Percentiles rank a stretch among this genome's conserved stretches.
Evolutionary conservation across 352 stramenopile genomes (phyloP).

Genomic region (Globisporangium ultimum): DNA sequence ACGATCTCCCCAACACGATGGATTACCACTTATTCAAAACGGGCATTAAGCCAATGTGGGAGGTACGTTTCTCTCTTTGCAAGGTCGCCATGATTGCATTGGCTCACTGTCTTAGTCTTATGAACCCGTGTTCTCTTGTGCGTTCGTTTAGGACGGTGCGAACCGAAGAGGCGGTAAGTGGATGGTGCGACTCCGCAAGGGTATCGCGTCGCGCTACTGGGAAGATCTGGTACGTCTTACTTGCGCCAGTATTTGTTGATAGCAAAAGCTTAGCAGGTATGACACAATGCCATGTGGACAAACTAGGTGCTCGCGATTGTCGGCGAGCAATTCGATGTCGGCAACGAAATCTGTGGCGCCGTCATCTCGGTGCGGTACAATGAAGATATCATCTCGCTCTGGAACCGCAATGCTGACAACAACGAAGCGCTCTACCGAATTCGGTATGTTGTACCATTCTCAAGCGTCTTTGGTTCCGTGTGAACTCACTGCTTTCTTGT

Average conservation of each 20-base stretch:
- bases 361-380: conserved; percentile 91
- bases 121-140: too few relatives aligned
- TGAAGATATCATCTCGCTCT: conserved; percentile 94
- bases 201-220: conserved; percentile 89
- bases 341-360: conserved; percentile 91
- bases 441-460: conserved; percentile 29
- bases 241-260: neutral
- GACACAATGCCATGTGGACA: neutral
- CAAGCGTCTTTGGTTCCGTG: neutral
- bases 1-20: conserved; percentile 88
- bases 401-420: conserved; percentile 93
- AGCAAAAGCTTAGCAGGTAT: neutral
- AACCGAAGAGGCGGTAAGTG: conserved; percentile 92
- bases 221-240: conserved; percentile 75
- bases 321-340: conserved; percentile 93
- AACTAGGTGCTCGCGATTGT: conserved; percentile 87
- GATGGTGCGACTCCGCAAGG: conserved; percentile 92
- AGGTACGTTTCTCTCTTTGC: conserved; percentile 26
- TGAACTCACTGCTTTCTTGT: neutral
- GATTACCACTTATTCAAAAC: conserved; percentile 94
- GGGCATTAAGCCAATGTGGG: conserved; percentile 94
- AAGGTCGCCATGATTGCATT: neutral
- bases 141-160: conserved; percentile 45
- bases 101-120: too few relatives aligned
- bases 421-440: conserved; percentile 85